Evolutionary conservation across 176 grass and related monocot species (phyloP), one percentile per base, ranked within the genome.

Genomic region (Lolium perenne): DNA sequence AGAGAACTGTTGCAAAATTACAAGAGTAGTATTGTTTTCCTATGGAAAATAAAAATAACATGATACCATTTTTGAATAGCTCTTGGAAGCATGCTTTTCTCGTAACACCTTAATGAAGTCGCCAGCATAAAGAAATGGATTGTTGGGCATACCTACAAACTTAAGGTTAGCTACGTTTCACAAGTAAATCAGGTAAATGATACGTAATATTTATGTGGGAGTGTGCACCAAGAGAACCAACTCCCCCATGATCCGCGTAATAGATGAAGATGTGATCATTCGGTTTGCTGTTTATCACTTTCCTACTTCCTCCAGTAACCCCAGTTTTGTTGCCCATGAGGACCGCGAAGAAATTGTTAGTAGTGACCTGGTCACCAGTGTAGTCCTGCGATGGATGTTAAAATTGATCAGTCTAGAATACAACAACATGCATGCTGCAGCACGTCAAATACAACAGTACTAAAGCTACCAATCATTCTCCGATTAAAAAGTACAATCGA

Each of bases 71-170:
- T 97, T 93, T 17, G 91, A 86, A 45, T 92, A 97, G 83, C 89
- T 89, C 20, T 90, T 83, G 25, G 86, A 87, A 75, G 87, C 94
- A 88, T 97, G 90, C 25, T 97, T 97, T 86, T 88, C 79, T 67
- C 71, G 86, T 78, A 97, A 80, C 49, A 92, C 94, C 35, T 87
- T 84, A 55, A 94, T 91, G 38, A 97, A 94, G 64, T 97, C 94
- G 0, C 79, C 89, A 84, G 94, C 92, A 84, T 86, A 90, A 35
- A 97, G 75, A 76, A 58, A 90, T 78, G 91, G 94, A 87, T 85
- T 41, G 78, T 87, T 94, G 13, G 94, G 90, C 94, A 97, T 97
- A 50, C 87, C 94, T 97, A 59, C 43, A 83, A 62, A 29, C 16
- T 71, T 58, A 58, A 21, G 26, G 49, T 60, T 71, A 84, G 61